Base-by-base conservation (phyloP, 345 rosid species). In the Pistacia atlantica region DNA sequence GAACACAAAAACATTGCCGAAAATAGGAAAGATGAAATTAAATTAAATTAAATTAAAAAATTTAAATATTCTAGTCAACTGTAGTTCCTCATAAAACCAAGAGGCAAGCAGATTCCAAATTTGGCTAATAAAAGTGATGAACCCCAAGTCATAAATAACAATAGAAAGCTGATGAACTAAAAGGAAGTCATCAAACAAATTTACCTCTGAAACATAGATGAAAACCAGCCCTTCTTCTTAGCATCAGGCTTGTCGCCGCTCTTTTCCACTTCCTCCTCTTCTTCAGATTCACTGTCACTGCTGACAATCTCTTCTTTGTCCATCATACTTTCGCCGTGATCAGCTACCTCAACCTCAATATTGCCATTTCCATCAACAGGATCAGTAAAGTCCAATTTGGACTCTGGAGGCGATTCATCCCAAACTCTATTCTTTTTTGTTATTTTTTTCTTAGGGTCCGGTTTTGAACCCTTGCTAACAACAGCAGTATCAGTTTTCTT, bases 241-340 rank as follows among this genome's bases (percentile, higher is more conserved):
- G 89, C 82, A 76, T 91, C 93, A 63, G 87, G 87, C 85, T 89
- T 87, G 89, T 82, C 87, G 69, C 83, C 92, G 62, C 84, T 91
- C 51, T 88, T 88, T 56, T 75, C 89, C 79, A 77, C 86, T 42
- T 90, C 90, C 63, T 92, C 89, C 66, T 89, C 97, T 68, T 86
- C 95, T 83, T 94, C 99, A 81, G 77, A 79, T 79, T 93, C 97
- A 77, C 91, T 89, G 55, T 92, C 99, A 84, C 97, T 92, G 69
- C 97, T 90, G 33, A 94, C 18, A 81, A 91, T 74, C 86, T 96
- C 99, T 79, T 93, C 98, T 71, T 90, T 82, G 73, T 96, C 99
- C 99, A 96, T 96, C 99, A 96, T 92, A 85, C 99, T 96, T 82
- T 91, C 94, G 66, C 98, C 99, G 67, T 89, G 92, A 83, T 89